Conservation (phyloP, 1,139 yeast species). For the Suhomyces choctaworum region DNA sequence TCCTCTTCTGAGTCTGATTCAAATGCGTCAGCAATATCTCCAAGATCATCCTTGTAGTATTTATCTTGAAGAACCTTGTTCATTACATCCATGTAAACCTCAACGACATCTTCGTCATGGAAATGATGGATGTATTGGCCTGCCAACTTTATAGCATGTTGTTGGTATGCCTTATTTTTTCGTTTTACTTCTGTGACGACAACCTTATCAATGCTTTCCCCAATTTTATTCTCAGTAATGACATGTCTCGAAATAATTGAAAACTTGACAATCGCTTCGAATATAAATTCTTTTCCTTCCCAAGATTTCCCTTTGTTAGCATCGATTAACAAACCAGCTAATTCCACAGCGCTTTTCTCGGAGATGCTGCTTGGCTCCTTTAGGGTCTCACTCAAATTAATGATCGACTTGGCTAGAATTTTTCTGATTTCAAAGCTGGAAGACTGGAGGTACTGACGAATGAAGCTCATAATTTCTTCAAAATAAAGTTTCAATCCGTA, state of each 20-base stretch:
- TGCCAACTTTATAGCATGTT: slow-evolving; percentile 48
- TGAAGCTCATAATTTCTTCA: slow-evolving; percentile 63
- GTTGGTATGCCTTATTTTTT: slow-evolving; percentile 65
- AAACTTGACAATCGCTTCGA: slow-evolving; percentile 68
- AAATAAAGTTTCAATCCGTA: slow-evolving; percentile 72
- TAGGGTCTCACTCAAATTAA: slow-evolving; percentile 53
- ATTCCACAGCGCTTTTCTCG: slow-evolving; percentile 25
- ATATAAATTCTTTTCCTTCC: slow-evolving; percentile 80
- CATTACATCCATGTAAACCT: slow-evolving; percentile 42
- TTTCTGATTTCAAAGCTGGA: slow-evolving; percentile 66
- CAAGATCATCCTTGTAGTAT: slow-evolving; percentile 23
- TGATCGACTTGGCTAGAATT: slow-evolving; percentile 70
- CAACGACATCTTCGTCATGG: slow-evolving; percentile 39
- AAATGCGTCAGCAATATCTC: slow-evolving; percentile 13
- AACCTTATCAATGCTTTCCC: slow-evolving; percentile 41
- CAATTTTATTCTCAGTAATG: slow-evolving; percentile 23
- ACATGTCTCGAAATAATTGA: slow-evolving; percentile 44
- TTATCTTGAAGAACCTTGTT: slow-evolving; percentile 34
- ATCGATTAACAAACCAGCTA: slow-evolving; percentile 58
- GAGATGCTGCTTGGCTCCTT: slow-evolving; percentile 36
- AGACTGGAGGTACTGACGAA: slow-evolving; percentile 52
- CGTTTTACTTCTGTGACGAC: slow-evolving; percentile 65
- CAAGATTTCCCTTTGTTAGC: slow-evolving; percentile 81
- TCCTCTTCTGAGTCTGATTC: slow-evolving; percentile 30
- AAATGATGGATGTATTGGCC: slow-evolving; percentile 50